Percentiles rank a stretch among this genome's conserved stretches.
phyloP scores from a whole-genome alignment of 164 flowering plant genomes.

The Aristolochia californica region DNA sequence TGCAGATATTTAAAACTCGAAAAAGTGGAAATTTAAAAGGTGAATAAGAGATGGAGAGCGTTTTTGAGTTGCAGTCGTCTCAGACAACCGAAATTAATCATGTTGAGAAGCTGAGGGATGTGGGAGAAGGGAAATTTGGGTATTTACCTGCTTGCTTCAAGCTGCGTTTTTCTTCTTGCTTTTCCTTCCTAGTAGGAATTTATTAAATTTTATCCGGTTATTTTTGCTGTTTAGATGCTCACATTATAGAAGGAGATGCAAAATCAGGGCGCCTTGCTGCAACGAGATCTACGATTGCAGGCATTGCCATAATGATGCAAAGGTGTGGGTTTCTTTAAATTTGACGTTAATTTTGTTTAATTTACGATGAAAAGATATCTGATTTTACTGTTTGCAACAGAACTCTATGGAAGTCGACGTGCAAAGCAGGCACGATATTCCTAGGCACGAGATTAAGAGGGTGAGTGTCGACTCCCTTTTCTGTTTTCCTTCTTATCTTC shows the following conservation, averaged over 20 bases:
- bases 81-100: not conserved
- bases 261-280: slow-evolving; percentile 88
- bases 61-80: not conserved
- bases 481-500: not conserved
- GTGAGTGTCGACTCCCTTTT: slow-evolving; percentile 25
- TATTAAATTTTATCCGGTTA: not conserved
- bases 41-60: not conserved
- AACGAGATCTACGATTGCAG: slow-evolving; percentile 75
- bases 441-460: slow-evolving; percentile 58
- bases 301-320: slow-evolving; percentile 90
- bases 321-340: slow-evolving; percentile 26
- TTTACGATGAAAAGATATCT: too few relatives aligned
- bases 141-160: slow-evolving; percentile 6
- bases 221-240: slow-evolving; percentile 35
- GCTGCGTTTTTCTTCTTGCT: not conserved
- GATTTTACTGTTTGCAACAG: slow-evolving; percentile 24
- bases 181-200: not conserved
- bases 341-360: not conserved
- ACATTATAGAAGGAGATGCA: slow-evolving; percentile 78
- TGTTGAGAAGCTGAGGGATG: slow-evolving; percentile 12
- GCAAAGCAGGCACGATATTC: slow-evolving; percentile 62
- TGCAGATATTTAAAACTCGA: not conserved
- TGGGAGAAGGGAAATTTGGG: slow-evolving; percentile 34
- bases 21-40: not conserved
- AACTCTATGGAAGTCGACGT: slow-evolving; percentile 46